Conservation (phyloP, 352 stramenopile species). For the Phytophthora megakarya region DNA sequence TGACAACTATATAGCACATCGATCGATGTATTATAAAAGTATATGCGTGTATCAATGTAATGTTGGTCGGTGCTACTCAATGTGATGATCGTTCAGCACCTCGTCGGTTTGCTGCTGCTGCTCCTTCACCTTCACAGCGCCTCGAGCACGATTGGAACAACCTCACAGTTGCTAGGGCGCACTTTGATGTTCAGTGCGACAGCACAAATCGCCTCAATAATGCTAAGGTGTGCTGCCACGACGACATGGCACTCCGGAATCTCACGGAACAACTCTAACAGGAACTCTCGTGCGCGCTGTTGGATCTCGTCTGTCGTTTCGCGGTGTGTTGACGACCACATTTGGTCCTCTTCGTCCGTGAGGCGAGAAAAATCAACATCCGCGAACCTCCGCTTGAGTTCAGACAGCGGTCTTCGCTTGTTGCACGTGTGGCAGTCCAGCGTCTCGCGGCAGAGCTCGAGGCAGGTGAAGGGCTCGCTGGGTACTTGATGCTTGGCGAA, state of each 20-base stretch:
- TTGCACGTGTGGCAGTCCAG: constrained; percentile 77
- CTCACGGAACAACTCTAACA: constrained; percentile 55
- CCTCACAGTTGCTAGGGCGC: constrained; percentile 53
- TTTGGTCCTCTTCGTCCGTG: constrained; percentile 54
- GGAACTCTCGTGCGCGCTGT: constrained; percentile 49
- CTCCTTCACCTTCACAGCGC: constrained; percentile 4
- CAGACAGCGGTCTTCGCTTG: constrained; percentile 51
- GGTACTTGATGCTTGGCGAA: constrained; percentile 47
- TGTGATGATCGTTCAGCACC: constrained; percentile 1
- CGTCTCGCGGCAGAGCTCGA: constrained; percentile 75
- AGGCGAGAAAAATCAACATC: constrained; percentile 70
- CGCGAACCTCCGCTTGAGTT: constrained; percentile 59
- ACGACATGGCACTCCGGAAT: constrained; percentile 66
- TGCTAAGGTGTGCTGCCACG: constrained; percentile 69
- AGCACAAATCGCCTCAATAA: constrained; percentile 71
- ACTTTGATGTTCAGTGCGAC: constrained; percentile 34
- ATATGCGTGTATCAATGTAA: constrained; percentile 1
- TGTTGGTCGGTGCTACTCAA: neutral
- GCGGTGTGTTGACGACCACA: constrained; percentile 63
- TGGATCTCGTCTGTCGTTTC: constrained; percentile 73
- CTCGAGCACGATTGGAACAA: constrained; percentile 57
- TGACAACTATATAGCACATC: constrained; percentile 23
- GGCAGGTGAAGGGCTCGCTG: constrained; percentile 49
- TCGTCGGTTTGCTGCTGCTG: neutral
- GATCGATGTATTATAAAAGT: no score